A percentile compares a stretch with the other conserved stretches of the same genome.
These are phyloP conservation scores for Gossypium gossypioides DNA, from an alignment of 441 rosid species.

Conservation along the genomic window DNA sequence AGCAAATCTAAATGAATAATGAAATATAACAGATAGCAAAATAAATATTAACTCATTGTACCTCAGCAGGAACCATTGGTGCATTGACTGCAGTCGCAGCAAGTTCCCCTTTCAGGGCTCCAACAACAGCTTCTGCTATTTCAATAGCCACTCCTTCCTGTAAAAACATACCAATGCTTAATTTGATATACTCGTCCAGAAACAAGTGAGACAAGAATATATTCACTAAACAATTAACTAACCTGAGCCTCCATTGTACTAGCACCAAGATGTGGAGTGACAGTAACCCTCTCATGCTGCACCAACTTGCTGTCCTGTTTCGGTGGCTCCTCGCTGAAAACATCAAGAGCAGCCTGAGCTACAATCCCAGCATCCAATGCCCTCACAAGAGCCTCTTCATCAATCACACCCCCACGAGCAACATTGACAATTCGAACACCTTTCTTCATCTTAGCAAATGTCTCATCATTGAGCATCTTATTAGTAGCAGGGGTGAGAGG, in stretches of 20 bases:
- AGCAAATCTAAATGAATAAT: neutral
- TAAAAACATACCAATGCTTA: conserved; percentile 9
- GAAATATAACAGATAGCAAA: neutral
- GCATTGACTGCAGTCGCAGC: conserved; percentile 97
- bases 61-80: conserved; percentile 93
- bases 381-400: conserved; percentile 84
- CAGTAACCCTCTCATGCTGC: conserved; percentile 73
- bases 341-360: conserved; percentile 98
- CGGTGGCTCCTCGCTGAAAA: conserved; percentile 79
- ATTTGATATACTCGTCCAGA: neutral
- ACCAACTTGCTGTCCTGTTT: conserved; percentile 65
- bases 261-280: conserved; percentile 96
- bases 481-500: conserved; percentile 75
- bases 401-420: conserved; percentile 94
- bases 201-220: neutral
- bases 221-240: neutral
- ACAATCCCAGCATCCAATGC: conserved; percentile 78
- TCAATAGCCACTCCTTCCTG: conserved; percentile 97
- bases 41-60: conserved; percentile 11
- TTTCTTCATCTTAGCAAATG: conserved; percentile 86
- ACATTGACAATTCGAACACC: conserved; percentile 85
- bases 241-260: conserved; percentile 96
- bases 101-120: conserved; percentile 88
- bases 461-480: conserved; percentile 69
- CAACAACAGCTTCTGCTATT: conserved; percentile 94